These are phyloP conservation scores for Cryptococcus floricola DNA, from an alignment of 1,284 basidiomycete genomes.

Conservation along the genomic window DNA sequence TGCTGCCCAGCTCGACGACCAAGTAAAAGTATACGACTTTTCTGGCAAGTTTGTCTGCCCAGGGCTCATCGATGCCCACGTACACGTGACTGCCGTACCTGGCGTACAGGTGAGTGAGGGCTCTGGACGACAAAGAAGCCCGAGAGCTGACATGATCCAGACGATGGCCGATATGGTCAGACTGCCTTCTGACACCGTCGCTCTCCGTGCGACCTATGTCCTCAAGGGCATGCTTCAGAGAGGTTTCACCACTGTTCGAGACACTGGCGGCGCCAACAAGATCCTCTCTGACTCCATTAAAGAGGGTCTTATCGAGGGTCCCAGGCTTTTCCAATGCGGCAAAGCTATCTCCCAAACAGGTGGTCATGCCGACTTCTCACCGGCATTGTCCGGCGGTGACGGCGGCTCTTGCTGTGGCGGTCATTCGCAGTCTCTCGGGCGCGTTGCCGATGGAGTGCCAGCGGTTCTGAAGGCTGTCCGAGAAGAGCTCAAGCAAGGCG, in stretches of 20 bases:
- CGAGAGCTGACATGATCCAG: conserved; percentile 5
- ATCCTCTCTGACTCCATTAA: conserved; percentile 50
- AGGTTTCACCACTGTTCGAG: conserved; percentile 56
- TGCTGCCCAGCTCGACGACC: conserved; percentile 20
- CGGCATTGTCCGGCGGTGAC: neutral
- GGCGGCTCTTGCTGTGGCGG: neutral
- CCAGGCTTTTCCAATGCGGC: conserved; percentile 53
- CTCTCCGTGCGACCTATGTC: conserved; percentile 50
- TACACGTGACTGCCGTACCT: conserved; percentile 53
- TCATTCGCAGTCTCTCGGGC: conserved; percentile 29
- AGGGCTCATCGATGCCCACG: conserved; percentile 48
- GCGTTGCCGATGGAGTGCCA: conserved; percentile 26
- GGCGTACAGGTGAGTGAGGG: conserved; percentile 22
- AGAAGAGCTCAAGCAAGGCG: conserved; percentile 51
- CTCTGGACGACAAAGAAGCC: neutral
- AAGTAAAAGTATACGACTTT: conserved; percentile 39
- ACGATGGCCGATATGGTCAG: conserved; percentile 44
- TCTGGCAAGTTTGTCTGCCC: conserved; percentile 51
- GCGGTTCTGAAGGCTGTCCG: conserved; percentile 46
- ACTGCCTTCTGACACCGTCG: conserved; percentile 42
- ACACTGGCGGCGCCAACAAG: conserved; percentile 53
- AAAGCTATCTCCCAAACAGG: conserved; percentile 54
- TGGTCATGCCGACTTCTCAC: conserved; percentile 49
- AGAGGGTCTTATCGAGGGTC: conserved; percentile 52
- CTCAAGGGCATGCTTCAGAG: conserved; percentile 53